Evolutionary conservation across 164 flowering plant genomes (phyloP).

Genomic region (Aristolochia californica): DNA sequence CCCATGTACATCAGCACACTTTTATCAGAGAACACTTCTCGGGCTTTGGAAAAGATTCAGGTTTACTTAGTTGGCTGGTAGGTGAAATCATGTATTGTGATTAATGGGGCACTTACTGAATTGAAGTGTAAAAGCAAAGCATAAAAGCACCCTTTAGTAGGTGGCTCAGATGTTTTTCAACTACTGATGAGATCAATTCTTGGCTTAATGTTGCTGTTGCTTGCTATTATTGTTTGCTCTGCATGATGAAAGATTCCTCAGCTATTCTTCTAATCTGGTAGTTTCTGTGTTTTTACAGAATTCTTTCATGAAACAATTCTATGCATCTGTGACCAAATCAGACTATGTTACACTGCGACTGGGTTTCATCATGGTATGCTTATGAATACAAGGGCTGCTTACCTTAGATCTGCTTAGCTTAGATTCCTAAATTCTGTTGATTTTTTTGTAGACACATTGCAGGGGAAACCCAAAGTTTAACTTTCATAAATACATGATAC

Average conservation of each 20-base stretch:
- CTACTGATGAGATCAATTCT: not conserved
- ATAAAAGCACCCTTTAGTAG: not conserved
- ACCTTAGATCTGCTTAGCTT: not conserved
- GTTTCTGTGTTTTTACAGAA: slow-evolving; percentile 21
- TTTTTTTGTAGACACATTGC: slow-evolving; percentile 8
- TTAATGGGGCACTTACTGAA: too few species aligned
- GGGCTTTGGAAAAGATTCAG: slow-evolving; percentile 43
- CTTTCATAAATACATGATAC: slow-evolving; percentile 15
- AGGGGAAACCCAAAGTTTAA: slow-evolving; percentile 13
- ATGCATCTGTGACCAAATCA: slow-evolving; percentile 59
- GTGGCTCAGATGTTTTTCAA: not conserved
- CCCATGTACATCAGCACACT: slow-evolving; percentile 67
- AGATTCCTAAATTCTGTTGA: not conserved
- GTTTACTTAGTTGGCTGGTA: slow-evolving; percentile 59
- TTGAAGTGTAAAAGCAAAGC: too few species aligned
- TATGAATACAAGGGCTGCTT: not conserved
- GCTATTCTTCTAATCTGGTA: not conserved
- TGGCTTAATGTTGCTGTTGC: not conserved
- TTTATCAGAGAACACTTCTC: slow-evolving; percentile 64
- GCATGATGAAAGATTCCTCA: not conserved
- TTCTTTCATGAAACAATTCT: slow-evolving; percentile 63
- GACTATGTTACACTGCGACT: slow-evolving; percentile 50
- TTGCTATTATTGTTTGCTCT: not conserved
- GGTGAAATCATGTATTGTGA: slow-evolving; percentile 12
- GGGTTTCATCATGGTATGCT: slow-evolving; percentile 30